Conservation (phyloP, 345 rosid species). For the rapeseed (Brassica napus) region Da-Ae NC_063441.1:8428501-8429000, state of each 20-base stretch:
- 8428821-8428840: constrained; percentile 83
- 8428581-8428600: constrained; percentile 85
- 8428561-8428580: constrained; percentile 95
- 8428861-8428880: neutral
- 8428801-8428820: constrained; percentile 98
- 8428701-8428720: constrained; percentile 97
- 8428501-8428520: constrained; percentile 50
- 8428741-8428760: constrained; percentile 94
- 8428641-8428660: constrained; percentile 18
- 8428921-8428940: neutral
- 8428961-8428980: constrained; percentile 79
- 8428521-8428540: constrained; percentile 83
- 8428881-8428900: neutral
- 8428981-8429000: constrained; percentile 97
- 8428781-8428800: constrained; percentile 96
- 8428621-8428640: constrained; percentile 46
- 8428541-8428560: constrained; percentile 85
- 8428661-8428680: neutral
- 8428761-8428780: constrained; percentile 91
- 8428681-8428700: constrained; percentile 13
- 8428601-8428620: constrained; percentile 98
- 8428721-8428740: constrained; percentile 95
- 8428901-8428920: neutral
- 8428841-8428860: constrained; percentile 57
- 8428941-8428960: constrained; percentile 99